These are phyloP conservation scores for Dendrocalamus sinicus DNA, from an alignment of 176 grass and related monocot genomes.

Conservation along the genomic window DNA sequence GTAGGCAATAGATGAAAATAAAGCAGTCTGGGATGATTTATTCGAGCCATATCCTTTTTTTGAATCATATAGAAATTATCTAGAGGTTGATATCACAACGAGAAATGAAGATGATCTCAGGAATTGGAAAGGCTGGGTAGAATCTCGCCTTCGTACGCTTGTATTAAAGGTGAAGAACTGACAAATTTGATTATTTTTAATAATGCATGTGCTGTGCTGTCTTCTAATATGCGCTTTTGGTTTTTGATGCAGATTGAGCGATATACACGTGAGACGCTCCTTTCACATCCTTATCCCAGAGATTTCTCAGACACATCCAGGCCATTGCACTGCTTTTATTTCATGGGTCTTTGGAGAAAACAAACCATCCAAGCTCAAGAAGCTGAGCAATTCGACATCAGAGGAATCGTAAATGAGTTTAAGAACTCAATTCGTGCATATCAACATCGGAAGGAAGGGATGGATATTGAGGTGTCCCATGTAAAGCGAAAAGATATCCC, in stretches of 20 bases:
- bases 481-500: constrained; percentile 84
- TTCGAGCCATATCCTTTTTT: constrained; percentile 89
- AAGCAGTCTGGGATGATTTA: constrained; percentile 65
- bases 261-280: constrained; percentile 69
- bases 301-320: constrained; percentile 73
- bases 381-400: constrained; percentile 87
- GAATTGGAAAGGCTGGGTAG: constrained; percentile 97
- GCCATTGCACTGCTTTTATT: constrained; percentile 72
- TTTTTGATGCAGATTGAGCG: constrained; percentile 65
- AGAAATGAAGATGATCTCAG: constrained; percentile 87
- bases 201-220: neutral
- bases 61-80: constrained; percentile 89
- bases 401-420: constrained; percentile 83
- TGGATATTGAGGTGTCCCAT: constrained; percentile 86
- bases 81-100: constrained; percentile 71
- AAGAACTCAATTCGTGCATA: constrained; percentile 67
- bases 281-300: constrained; percentile 73
- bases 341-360: constrained; percentile 86
- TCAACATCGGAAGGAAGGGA: constrained; percentile 60
- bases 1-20: constrained; percentile 80
- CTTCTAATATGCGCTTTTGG: constrained; percentile 20
- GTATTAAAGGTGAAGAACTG: constrained; percentile 73
- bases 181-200: constrained; percentile 30
- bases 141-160: constrained; percentile 85
- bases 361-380: constrained; percentile 63